Conservation (phyloP, 495 filamentous ascomycete species). For the Aspergillus steynii region DNA sequence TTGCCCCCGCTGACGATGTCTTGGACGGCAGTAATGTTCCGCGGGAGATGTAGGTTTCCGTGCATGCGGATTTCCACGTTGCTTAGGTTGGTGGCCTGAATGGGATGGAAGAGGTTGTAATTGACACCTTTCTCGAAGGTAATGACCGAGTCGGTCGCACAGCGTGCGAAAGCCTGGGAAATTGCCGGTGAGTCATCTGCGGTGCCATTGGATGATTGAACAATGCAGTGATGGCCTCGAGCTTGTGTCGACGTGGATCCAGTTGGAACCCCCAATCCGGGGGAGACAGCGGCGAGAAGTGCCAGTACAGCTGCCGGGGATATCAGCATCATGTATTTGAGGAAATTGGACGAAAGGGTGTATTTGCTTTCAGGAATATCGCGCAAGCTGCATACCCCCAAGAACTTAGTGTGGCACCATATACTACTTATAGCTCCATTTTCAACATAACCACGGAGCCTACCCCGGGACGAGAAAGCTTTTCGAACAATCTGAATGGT, state of each 20-base stretch:
- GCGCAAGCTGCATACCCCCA: too few relatives aligned
- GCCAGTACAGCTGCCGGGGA: constrained; percentile 5
- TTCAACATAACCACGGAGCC: too few relatives aligned
- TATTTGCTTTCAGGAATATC: too few relatives aligned
- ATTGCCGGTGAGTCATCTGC: constrained; percentile 38
- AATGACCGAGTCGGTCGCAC: constrained; percentile 35
- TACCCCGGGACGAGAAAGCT: too few relatives aligned
- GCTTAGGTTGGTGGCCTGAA: constrained; percentile 36
- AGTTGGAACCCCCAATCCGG: neutral
- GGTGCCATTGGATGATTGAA: constrained; percentile 31
- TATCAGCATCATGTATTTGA: constrained; percentile 8
- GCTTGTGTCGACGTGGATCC: constrained; percentile 1
- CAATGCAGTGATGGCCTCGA: constrained; percentile 14
- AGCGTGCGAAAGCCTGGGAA: constrained; percentile 28
- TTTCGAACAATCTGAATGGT: neutral
- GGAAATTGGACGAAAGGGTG: too few relatives aligned
- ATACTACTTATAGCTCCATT: too few relatives aligned
- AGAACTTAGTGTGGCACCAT: too few relatives aligned
- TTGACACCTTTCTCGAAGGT: constrained; percentile 35
- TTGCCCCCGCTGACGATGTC: constrained; percentile 30
- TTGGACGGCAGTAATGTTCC: constrained; percentile 36
- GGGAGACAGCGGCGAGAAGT: constrained; percentile 3
- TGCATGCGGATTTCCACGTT: constrained; percentile 43
- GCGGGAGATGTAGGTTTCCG: constrained; percentile 43
- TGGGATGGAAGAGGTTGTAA: constrained; percentile 42